Base-by-base conservation (phyloP, 352 stramenopile species). In the Globisporangium yorkense region DNA sequence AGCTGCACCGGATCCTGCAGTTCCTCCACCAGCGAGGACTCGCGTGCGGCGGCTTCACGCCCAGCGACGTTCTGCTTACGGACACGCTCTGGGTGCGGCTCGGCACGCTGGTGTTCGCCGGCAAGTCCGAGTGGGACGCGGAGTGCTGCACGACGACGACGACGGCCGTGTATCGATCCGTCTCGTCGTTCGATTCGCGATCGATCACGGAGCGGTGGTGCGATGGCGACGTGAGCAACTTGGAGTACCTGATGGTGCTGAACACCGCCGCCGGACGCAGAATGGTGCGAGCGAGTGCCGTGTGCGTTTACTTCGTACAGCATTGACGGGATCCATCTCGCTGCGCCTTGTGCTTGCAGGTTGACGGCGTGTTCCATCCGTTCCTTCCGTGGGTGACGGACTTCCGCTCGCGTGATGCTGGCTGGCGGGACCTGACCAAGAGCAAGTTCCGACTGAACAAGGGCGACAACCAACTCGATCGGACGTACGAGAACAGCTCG, bases 351-450 rank as follows among this genome's bases (percentile, higher is more conserved):
- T 9, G 57, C 15, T n/a, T 27, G 16, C 65, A 90, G 77, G 67
- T 88, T 16, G 77, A 89, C 56, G 68, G 74, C 27, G 73, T 80
- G 12, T 96, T 96, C 59, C 94, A 98, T 63, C 89, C 93, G 0
- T 88, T 99, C 33, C 54, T 99, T n/a, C 96, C 96, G 1, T 99
- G 96, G 96, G 93, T 98, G 10, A 96, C 88, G 12, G 90, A 98
- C 66, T 97, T 98, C 58, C 81, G 65, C 4, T 60, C 57, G 3
- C 66, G 58, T 4, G 59, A 64, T 39, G 69, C 67, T 35, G 81
- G 88, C 21, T 97, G 89, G 84, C 77, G 94, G 21, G 91, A 98
- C 57, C 65, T 98, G 15, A 76, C 65, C 16, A 96, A 91, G 63
- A 96, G 80, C 55, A 98, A 98, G 57, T 99, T 98, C 61, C 75